Evolutionary conservation across 106 monocot species (phyloP).

Genomic region (Agapanthus africanus): DNA sequence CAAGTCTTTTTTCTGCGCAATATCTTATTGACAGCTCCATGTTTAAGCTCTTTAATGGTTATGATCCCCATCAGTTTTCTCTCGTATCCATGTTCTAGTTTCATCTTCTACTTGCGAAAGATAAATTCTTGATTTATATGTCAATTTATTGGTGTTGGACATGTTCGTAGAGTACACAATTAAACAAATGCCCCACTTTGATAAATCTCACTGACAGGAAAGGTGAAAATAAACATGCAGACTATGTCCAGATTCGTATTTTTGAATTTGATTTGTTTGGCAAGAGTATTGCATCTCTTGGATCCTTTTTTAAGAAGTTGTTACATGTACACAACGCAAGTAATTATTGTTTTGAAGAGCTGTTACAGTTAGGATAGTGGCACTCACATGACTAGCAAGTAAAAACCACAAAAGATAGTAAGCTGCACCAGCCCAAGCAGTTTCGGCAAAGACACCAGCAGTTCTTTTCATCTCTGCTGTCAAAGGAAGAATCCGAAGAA

Average conservation of each 20-base stretch:
- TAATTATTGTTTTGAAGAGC: not conserved
- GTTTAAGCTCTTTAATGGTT: no score
- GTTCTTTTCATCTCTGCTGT: constrained; percentile 86
- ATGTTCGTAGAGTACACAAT: not conserved
- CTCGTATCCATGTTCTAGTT: not conserved
- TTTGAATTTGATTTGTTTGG: not conserved
- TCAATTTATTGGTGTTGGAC: not conserved
- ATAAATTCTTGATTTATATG: not conserved
- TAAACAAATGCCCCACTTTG: not conserved
- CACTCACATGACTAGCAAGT: constrained; percentile 87
- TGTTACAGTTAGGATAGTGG: not conserved
- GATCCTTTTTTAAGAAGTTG: not conserved
- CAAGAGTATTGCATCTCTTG: not conserved
- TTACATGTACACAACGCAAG: not conserved
- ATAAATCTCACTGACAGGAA: not conserved
- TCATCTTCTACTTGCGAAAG: not conserved
- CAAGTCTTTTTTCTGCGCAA: not conserved
- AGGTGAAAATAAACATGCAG: not conserved
- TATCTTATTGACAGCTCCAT: not conserved
- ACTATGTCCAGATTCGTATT: not conserved
- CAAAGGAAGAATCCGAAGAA: constrained; percentile 62
- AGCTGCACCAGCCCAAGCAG: constrained; percentile 94
- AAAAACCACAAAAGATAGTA: constrained; percentile 88
- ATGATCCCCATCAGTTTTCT: not conserved
- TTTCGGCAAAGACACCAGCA: constrained; percentile 90